Evolutionary conservation across 345 rosid genomes (phyloP).

Genomic region (Viola odorata): DNA sequence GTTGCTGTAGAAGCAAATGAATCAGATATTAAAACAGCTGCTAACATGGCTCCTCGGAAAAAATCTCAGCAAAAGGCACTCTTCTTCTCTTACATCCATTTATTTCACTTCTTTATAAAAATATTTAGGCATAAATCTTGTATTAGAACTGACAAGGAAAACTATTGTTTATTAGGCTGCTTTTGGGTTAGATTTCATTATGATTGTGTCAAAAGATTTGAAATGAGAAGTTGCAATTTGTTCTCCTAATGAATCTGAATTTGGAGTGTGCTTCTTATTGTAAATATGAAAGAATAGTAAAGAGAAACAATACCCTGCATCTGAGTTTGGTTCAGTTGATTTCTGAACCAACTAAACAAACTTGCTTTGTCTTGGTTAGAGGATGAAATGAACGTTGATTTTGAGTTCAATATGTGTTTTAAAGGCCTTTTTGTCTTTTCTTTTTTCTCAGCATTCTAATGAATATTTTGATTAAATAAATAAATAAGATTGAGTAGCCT

Average conservation of each 20-base stretch:
- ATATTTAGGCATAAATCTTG: conserved; percentile 1
- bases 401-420: too few species aligned
- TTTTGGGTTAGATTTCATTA: neutral
- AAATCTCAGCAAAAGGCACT: conserved; percentile 58
- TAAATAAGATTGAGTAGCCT: too few species aligned
- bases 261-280: neutral
- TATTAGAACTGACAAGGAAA: neutral
- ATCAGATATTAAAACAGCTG: conserved; percentile 46
- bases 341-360: too few species aligned
- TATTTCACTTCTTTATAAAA: neutral
- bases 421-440: too few species aligned
- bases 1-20: conserved; percentile 52
- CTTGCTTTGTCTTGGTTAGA: too few species aligned
- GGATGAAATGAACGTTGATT: too few species aligned
- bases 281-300: neutral
- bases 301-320: neutral
- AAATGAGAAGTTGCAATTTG: neutral
- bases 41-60: conserved; percentile 42
- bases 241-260: neutral
- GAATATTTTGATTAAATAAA: too few species aligned
- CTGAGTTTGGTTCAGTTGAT: too few species aligned
- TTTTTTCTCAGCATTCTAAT: too few species aligned
- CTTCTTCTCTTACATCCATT: neutral
- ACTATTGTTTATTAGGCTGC: neutral
- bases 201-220: neutral